phyloP scores from a whole-genome alignment of 2,329 filamentous ascomycete species.

The Fusarium lateritium region DNA sequence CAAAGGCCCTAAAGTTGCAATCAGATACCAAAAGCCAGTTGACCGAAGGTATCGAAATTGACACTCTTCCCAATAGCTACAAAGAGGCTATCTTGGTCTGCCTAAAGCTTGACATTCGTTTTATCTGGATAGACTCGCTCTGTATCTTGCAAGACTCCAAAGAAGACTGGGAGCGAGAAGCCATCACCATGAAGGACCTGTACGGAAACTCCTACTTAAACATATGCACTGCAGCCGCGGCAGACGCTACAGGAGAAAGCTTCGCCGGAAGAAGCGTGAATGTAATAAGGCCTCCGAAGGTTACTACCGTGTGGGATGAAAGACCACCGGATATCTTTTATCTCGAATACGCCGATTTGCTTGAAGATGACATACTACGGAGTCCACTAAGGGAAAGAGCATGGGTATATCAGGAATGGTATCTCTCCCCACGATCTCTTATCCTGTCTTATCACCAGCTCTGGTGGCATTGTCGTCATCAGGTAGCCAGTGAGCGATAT shows the following conservation, averaged over 20 bases:
- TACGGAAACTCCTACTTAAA: neutral
- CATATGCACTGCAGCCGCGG: conserved; percentile 2
- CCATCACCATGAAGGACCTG: neutral
- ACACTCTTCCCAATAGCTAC: neutral
- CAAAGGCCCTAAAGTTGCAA: too few relatives aligned
- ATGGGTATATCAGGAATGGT: conserved; percentile 14
- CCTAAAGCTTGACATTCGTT: neutral
- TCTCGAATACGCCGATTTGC: fast-evolving
- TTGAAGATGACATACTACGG: neutral
- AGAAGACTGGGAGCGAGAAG: neutral
- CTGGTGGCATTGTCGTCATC: conserved; percentile 6
- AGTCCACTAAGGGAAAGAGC: neutral
- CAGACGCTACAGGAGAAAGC: neutral
- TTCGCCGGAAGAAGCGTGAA: neutral
- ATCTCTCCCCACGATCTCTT: neutral
- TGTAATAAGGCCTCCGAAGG: neutral
- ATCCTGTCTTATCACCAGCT: neutral
- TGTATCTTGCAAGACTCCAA: neutral
- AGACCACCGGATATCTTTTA: fast-evolving
- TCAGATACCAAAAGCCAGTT: too few relatives aligned
- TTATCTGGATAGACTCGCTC: neutral
- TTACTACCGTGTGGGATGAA: neutral
- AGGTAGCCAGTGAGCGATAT: neutral
- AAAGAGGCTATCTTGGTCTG: neutral
- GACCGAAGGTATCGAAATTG: too few relatives aligned